Evolutionary conservation across 116 monocot genomes (phyloP).

Genomic region (Trichopus zeylanicus): DNA sequence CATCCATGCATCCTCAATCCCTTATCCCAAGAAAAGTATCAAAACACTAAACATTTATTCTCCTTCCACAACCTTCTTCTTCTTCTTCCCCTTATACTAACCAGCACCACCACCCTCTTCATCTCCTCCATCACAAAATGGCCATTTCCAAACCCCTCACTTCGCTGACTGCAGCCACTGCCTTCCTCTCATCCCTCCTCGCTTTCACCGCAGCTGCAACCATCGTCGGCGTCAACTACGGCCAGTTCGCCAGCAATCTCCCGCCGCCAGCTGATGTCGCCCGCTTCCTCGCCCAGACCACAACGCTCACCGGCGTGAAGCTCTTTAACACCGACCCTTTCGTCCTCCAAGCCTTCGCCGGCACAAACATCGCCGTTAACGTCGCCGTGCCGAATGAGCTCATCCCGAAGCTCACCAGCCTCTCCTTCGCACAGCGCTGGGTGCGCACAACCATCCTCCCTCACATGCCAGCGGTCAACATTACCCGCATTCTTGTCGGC

Average conservation of each 20-base stretch:
- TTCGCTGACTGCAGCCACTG: no score
- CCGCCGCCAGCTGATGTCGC: conserved; percentile 37
- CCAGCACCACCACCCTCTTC: no score
- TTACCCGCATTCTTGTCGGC: conserved; percentile 44
- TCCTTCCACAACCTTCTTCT: no score
- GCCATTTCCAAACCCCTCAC: no score
- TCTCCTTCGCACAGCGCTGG: conserved; percentile 33
- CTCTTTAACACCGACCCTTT: conserved; percentile 40
- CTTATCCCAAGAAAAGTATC: no score
- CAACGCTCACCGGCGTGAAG: conserved; percentile 33
- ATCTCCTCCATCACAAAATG: no score
- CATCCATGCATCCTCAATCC: no score
- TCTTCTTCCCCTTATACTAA: no score
- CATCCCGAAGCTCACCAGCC: conserved; percentile 26
- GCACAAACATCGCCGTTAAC: conserved; percentile 21
- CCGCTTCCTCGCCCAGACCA: conserved; percentile 21
- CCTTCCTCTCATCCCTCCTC: neutral
- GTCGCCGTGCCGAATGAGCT: conserved; percentile 32
- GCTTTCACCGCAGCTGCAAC: neutral
- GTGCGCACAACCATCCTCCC: conserved; percentile 25
- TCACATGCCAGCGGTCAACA: conserved; percentile 24
- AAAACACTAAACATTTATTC: no score
- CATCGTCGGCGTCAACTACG: conserved; percentile 51
- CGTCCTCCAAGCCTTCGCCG: conserved; percentile 32
- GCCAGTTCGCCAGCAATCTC: conserved; percentile 39